Evolutionary conservation across 768 basidiomycete species (phyloP), one percentile per base, ranked within the genome.

Genomic region (Trametopsis cervina): DNA sequence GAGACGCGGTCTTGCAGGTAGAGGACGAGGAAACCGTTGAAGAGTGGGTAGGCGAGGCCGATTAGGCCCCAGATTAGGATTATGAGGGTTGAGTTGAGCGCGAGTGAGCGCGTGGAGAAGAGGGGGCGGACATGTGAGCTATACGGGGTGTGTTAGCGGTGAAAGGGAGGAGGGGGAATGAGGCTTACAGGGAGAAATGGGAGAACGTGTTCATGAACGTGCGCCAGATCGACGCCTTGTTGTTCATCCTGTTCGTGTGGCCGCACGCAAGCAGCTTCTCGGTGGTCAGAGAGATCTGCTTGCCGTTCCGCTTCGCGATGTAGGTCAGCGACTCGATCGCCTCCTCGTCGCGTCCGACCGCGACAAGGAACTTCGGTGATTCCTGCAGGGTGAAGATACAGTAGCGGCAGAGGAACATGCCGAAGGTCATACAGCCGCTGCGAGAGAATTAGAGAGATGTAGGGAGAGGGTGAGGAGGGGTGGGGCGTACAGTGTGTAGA

Each of bases 31-130:
- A 40, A 40, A 18, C 39, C 39, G 39, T 40, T 40, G 39, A 40
- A 40, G 39, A 40, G 39, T 18, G 39, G 39, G 39, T 40, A 40
- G 39, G 39, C 39, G 39, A 40, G 39, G 21, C 39, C 39, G 39
- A 40, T 40, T 7, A 40, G 39, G 39, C 39, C 39, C 39, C 39
- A 40, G 39, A 40, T n/a, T 9, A 40, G 15, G 39, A 40, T 40
- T 7, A 22, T 40, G 9, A 40, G 9, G 7, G 39, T 40, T 22
- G 39, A 17, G 39, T 40, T 40, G 39, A 40, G 7, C 9, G 21
- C 15, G n/a, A 40, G 21, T 7, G n/a, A 18, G 7, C 21, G 7
- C 18, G 39, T 40, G 9, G 15, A 22, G 39, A 40, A 40, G 39
- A 40, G 39, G 10, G 39, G 39, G n/a, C 21, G 15, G 18, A 40